phyloP scores from a whole-genome alignment of 257 asterid genomes.

The Asclepias syriaca region DNA sequence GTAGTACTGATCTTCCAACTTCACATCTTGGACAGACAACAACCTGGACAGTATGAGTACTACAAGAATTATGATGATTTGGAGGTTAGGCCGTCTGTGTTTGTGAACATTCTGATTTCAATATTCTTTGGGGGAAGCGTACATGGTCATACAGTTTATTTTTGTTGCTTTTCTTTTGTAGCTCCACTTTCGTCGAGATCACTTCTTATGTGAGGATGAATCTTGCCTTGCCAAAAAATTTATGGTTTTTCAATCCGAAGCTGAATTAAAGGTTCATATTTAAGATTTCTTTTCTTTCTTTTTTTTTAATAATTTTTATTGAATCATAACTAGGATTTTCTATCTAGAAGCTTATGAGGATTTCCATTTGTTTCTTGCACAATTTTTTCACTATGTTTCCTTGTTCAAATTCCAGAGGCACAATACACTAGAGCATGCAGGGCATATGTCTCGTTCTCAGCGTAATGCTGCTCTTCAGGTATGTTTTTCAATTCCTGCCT shows the following conservation, averaged over 20 bases:
- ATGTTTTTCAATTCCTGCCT: constrained; percentile 19
- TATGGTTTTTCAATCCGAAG: constrained; percentile 67
- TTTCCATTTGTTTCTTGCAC: neutral
- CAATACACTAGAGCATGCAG: constrained; percentile 85
- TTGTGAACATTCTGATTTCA: neutral
- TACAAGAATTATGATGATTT: constrained; percentile 83
- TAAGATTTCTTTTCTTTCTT: neutral
- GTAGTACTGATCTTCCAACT: neutral
- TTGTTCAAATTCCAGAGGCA: constrained; percentile 64
- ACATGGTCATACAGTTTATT: neutral
- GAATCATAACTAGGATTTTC: neutral
- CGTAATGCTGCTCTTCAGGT: constrained; percentile 99
- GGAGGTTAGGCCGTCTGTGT: constrained; percentile 49
- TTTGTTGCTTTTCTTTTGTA: constrained; percentile 26
- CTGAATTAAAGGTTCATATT: constrained; percentile 74
- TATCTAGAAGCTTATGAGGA: neutral
- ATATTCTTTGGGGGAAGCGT: constrained; percentile 11
- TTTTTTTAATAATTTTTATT: neutral
- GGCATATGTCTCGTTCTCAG: constrained; percentile 91
- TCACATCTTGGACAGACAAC: constrained; percentile 51
- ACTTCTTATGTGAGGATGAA: constrained; percentile 90
- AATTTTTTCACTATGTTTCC: constrained; percentile 6
- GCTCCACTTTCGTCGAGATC: constrained; percentile 82
- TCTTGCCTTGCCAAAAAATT: constrained; percentile 85
- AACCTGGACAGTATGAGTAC: constrained; percentile 93